phyloP scores from a whole-genome alignment of 2,329 filamentous ascomycete species.

The Cryphonectria japonica region DNA sequence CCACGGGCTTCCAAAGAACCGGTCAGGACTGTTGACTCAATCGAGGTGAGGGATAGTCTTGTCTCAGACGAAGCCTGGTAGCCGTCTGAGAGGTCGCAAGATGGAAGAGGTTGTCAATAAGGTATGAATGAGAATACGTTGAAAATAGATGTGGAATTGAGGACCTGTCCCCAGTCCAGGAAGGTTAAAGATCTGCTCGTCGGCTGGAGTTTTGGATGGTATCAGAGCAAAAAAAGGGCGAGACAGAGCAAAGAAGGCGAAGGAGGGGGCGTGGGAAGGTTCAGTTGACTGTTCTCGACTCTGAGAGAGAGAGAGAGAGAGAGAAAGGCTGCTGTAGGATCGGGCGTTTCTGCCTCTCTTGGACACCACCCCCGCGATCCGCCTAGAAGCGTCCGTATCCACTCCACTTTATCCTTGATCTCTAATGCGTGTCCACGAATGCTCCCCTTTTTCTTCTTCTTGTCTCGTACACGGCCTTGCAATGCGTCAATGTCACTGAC shows the following conservation, averaged over 20 bases:
- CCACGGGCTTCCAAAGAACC: background rate
- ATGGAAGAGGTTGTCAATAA: constrained; percentile 6
- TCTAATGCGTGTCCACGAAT: constrained; percentile 8
- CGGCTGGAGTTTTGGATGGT: constrained; percentile 20
- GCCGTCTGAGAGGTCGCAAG: constrained; percentile 4
- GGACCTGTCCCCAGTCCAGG: constrained; percentile 30
- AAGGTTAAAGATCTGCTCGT: constrained; percentile 29
- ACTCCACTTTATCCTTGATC: constrained; percentile 24
- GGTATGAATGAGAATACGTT: constrained; percentile 14
- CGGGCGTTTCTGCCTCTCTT: constrained; percentile 22
- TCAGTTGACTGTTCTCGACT: background rate
- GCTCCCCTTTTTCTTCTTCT: constrained; percentile 2
- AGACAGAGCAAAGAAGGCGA: constrained; percentile 19
- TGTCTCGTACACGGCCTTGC: background rate
- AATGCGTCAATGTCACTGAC: background rate
- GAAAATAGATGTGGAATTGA: constrained; percentile 20
- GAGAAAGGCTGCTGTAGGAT: constrained; percentile 13
- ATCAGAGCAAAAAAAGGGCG: constrained; percentile 9
- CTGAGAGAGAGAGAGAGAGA: background rate
- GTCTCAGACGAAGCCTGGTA: background rate
- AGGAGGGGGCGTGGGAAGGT: constrained; percentile 7
- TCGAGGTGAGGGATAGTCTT: background rate
- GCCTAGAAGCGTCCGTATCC: constrained; percentile 19
- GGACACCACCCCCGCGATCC: constrained; percentile 18
- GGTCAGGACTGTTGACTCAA: background rate